Conservation (phyloP, 208 protist species). For the Trypanosoma grayi region DNA sequence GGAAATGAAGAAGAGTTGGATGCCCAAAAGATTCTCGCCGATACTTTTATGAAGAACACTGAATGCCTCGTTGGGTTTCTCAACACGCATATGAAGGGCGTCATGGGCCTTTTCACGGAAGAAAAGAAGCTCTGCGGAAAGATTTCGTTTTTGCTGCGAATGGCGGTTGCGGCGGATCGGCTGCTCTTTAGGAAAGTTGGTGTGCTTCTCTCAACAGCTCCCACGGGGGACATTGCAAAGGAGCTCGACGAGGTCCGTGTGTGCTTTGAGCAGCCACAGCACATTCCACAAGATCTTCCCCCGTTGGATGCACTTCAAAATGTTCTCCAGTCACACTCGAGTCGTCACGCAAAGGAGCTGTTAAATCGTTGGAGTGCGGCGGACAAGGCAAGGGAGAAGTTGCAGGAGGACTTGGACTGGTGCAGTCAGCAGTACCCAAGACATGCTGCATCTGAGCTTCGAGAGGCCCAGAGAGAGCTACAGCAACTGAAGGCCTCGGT, state of each 20-base stretch:
- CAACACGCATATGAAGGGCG: slow-evolving; percentile 2
- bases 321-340: slow-evolving; percentile 1
- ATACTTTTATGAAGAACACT: slow-evolving; percentile 1
- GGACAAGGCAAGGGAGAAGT: slow-evolving; percentile 9
- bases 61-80: slow-evolving; percentile 1
- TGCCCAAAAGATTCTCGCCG: slow-evolving; percentile 4
- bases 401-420: slow-evolving; percentile 37
- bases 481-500: slow-evolving; percentile 24
- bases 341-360: slow-evolving; percentile 4
- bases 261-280: background rate
- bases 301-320: background rate
- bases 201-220: background rate
- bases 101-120: background rate
- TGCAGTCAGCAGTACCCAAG: slow-evolving; percentile 44
- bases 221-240: background rate
- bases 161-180: slow-evolving; percentile 7
- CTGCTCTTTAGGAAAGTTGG: slow-evolving; percentile 18
- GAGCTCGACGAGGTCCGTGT: slow-evolving; percentile 2
- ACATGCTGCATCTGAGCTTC: slow-evolving; percentile 14
- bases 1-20: slow-evolving; percentile 5
- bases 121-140: slow-evolving; percentile 7
- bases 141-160: slow-evolving; percentile 14
- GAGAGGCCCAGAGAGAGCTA: slow-evolving; percentile 33
- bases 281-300: slow-evolving; percentile 3
- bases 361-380: slow-evolving; percentile 14